phyloP scores from a whole-genome alignment of 1,284 basidiomycete species.

The Testicularia cyperi region DNA sequence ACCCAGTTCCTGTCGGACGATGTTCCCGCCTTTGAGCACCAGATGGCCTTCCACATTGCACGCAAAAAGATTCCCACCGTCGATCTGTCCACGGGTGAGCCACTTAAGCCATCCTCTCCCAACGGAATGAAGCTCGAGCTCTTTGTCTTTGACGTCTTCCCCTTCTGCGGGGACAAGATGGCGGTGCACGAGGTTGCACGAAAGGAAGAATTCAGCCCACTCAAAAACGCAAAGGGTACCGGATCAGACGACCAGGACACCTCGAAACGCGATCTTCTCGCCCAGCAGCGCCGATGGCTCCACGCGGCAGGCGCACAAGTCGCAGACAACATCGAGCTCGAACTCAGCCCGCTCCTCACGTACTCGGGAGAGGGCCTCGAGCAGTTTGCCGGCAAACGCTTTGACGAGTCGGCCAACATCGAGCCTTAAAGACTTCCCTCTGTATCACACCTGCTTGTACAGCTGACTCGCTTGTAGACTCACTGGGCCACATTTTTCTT shows the following conservation, averaged over 20 bases:
- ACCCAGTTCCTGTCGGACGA: constrained; percentile 78
- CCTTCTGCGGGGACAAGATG: constrained; percentile 73
- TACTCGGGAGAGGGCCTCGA: constrained; percentile 92
- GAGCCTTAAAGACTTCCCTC: constrained; percentile 26
- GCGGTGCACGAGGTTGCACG: constrained; percentile 86
- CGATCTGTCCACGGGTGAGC: constrained; percentile 61
- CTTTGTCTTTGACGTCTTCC: constrained; percentile 99
- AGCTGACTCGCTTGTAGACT: no score
- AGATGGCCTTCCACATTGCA: constrained; percentile 96
- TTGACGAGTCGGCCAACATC: constrained; percentile 61
- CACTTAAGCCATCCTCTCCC: constrained; percentile 78
- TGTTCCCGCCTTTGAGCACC: constrained; percentile 74
- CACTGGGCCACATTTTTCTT: no score
- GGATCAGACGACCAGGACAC: constrained; percentile 92
- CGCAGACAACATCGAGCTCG: constrained; percentile 74
- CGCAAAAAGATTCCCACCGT: constrained; percentile 93
- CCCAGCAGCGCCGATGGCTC: constrained; percentile 86
- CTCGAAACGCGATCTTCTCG: constrained; percentile 81
- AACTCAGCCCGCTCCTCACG: constrained; percentile 82
- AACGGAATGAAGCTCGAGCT: constrained; percentile 99
- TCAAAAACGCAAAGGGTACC: constrained; percentile 95
- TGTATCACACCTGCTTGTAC: no score
- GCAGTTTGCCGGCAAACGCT: constrained; percentile 74
- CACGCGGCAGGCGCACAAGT: constrained; percentile 75
- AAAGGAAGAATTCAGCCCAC: constrained; percentile 87